These are phyloP conservation scores for Penicillium subrubescens DNA, from an alignment of 495 filamentous ascomycete genomes.

Conservation along the genomic window DNA sequence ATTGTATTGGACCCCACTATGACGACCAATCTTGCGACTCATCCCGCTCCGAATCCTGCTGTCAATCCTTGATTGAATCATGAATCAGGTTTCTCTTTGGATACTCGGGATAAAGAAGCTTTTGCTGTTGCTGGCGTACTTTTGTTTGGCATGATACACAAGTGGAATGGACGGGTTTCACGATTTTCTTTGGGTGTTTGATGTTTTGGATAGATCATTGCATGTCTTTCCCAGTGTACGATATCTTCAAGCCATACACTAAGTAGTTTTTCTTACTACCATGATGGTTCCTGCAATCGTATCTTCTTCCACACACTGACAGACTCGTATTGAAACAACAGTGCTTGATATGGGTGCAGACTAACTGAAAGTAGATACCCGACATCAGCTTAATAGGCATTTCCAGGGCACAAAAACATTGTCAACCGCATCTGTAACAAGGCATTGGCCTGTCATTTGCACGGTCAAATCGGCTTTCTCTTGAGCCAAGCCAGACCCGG, in stretches of 20 bases:
- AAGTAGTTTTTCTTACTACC: neutral
- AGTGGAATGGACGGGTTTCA: neutral
- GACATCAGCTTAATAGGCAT: too few relatives aligned
- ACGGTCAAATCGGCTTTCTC: too few relatives aligned
- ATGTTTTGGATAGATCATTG: neutral
- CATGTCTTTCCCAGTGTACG: neutral
- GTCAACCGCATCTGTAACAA: too few relatives aligned
- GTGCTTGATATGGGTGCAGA: too few relatives aligned
- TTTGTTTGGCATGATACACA: neutral
- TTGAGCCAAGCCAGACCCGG: neutral
- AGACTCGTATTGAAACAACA: too few relatives aligned
- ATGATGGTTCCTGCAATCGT: neutral
- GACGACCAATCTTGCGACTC: constrained; percentile 3
- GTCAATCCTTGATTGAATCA: neutral
- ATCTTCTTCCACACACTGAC: neutral
- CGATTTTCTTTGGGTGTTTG: neutral
- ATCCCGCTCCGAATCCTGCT: neutral
- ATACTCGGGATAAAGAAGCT: neutral
- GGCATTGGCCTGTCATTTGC: too few relatives aligned
- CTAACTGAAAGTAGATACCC: too few relatives aligned
- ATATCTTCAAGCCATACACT: constrained; percentile 1
- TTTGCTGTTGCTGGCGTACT: neutral
- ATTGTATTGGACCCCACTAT: constrained; percentile 28
- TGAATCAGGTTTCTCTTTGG: neutral
- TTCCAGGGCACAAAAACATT: too few relatives aligned